Evolutionary conservation across 805 yeast species (phyloP), one percentile per base, ranked within the genome.

Genomic region (Yamadazyma tumulicola): DNA sequence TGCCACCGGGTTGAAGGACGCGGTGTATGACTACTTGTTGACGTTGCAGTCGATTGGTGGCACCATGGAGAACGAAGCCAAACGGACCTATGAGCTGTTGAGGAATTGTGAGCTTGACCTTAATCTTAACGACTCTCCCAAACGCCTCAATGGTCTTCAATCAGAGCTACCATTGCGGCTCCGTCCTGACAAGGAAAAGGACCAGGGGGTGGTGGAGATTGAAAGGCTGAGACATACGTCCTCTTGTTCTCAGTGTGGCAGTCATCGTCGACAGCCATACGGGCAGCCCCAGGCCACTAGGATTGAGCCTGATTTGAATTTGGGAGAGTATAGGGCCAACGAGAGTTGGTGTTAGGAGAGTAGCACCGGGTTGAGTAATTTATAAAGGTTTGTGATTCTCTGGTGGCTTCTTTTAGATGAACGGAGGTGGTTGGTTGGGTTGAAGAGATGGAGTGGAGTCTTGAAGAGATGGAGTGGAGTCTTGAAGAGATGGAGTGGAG

Each of bases 11-110:
- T 58, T 78, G 41, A 69, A 63, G 38, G 67, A 64, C 12, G 55
- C 77, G 1, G 48, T 75, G 8, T 51, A 57, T 8, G 77, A 75
- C 29, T 77, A 72, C 45, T 54, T 64, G 13, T 27, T 35, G 16
- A 45, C 57, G 26, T 46, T 69, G 31, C 65, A 58, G 38, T 41
- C 48, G n/a, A 45, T 49, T 11, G 48, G 37, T 11, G 19, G 28
- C 6, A 37, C 27, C 14, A 31, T 37, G 14, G 39, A 36, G 6
- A 15, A 11, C 7, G 42, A 35, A 4, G 12, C 31, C 13, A 26
- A 19, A 17, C 22, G 28, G 21, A 31, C 25, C 12, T 39, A 31
- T n/a, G 45, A 41, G 11, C 26, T 12, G 6, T n/a, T 38, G 15
- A 25, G 25, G n/a, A 33, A 8, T 25, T n/a, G 27, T 25, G 27